These are phyloP conservation scores for Chaetoscypha palmicola DNA, from an alignment of 2,329 filamentous ascomycete species.

Conservation along the genomic window DNA sequence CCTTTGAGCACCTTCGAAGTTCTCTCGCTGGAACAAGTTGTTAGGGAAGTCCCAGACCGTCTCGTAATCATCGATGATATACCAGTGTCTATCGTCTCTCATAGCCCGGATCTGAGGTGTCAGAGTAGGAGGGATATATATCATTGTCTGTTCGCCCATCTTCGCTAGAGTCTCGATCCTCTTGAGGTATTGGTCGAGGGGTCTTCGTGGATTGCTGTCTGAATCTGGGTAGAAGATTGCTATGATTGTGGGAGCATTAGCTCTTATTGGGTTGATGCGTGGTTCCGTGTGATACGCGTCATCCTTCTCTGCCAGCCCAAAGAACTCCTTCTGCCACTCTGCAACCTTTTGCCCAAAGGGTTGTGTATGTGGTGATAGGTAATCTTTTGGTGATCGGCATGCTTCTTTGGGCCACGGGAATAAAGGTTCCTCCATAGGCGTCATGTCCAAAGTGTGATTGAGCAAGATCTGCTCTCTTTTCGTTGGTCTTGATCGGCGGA, in stretches of 20 bases:
- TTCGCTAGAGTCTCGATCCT: not conserved
- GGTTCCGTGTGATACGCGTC: not conserved
- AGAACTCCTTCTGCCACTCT: slow-evolving; percentile 3
- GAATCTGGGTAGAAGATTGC: not conserved
- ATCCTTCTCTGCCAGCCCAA: not conserved
- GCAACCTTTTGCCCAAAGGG: slow-evolving; percentile 2
- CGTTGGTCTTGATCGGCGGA: too few species aligned
- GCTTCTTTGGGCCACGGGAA: not conserved
- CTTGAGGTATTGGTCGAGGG: not conserved
- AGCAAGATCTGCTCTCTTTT: slow-evolving; percentile 3
- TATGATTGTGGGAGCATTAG: not conserved
- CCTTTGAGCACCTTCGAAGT: not conserved
- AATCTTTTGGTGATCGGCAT: not conserved
- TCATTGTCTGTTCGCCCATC: slow-evolving; percentile 1
- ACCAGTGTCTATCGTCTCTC: not conserved
- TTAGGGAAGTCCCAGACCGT: slow-evolving; percentile 5
- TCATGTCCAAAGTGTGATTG: slow-evolving; percentile 1
- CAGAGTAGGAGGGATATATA: not conserved
- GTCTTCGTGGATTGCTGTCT: not conserved
- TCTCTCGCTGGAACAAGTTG: not conserved
- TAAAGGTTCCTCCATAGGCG: not conserved
- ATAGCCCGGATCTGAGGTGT: not conserved
- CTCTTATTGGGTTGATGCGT: not conserved
- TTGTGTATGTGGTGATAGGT: not conserved
- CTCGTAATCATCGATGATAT: slow-evolving; percentile 1